Percentiles rank a stretch among this genome's conserved stretches.
phyloP scores from a whole-genome alignment of 495 filamentous ascomycete species.

The Tuber indicum region DNA sequence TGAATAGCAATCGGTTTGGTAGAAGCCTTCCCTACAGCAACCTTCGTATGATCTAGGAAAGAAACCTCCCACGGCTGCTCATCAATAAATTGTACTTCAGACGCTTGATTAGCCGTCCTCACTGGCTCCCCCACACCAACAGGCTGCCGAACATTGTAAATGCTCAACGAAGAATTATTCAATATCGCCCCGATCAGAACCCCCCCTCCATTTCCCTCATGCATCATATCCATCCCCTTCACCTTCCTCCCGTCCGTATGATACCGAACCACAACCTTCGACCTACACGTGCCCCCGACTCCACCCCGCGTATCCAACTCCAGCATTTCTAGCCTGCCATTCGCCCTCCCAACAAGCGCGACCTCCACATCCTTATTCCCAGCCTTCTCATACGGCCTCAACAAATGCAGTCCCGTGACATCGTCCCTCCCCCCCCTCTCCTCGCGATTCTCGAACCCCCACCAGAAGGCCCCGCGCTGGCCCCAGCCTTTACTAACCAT shows the following conservation, averaged over 20 bases:
- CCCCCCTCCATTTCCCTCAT: neutral
- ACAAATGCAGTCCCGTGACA: slow-evolving; percentile 54
- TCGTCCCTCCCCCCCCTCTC: slow-evolving; percentile 57
- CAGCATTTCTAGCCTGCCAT: slow-evolving; percentile 45
- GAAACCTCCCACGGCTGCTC: slow-evolving; percentile 29
- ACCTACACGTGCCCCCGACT: neutral
- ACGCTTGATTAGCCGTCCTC: neutral
- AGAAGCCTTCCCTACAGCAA: slow-evolving; percentile 25
- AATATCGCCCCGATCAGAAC: neutral
- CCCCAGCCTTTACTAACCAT: slow-evolving; percentile 44
- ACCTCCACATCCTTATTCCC: slow-evolving; percentile 41
- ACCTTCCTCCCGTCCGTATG: slow-evolving; percentile 31
- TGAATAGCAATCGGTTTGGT: slow-evolving; percentile 17
- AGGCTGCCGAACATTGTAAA: neutral
- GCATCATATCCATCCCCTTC: slow-evolving; percentile 12
- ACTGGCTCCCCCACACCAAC: neutral
- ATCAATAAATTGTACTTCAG: slow-evolving; percentile 4
- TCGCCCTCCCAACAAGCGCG: slow-evolving; percentile 48
- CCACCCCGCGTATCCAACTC: slow-evolving; percentile 22
- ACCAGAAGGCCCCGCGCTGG: slow-evolving; percentile 44
- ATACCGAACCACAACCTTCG: slow-evolving; percentile 28
- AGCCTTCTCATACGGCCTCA: slow-evolving; percentile 45
- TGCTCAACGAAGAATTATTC: neutral
- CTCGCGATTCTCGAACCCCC: slow-evolving; percentile 51
- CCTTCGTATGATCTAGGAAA: slow-evolving; percentile 22